phyloP scores from a whole-genome alignment of 2,329 filamentous ascomycete species.

The Pseudophaeomoniella oleicola region DNA sequence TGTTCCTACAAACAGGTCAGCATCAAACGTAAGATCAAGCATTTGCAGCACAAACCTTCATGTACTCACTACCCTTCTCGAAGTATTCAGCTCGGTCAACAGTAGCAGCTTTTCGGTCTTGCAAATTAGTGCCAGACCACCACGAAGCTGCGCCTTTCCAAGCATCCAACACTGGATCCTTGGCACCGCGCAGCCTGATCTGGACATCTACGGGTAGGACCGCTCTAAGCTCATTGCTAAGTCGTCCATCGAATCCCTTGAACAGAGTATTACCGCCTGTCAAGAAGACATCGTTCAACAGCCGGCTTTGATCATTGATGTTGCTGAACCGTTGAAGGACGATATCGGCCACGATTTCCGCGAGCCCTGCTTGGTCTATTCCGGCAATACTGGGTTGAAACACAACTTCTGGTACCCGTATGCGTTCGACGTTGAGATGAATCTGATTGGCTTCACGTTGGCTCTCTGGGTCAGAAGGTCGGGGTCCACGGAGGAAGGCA shows the following conservation, averaged over 20 bases:
- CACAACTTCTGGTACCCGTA: slow-evolving; percentile 82
- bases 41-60: slow-evolving; percentile 56
- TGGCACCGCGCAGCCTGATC: slow-evolving; percentile 57
- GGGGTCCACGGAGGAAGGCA: slow-evolving; percentile 75
- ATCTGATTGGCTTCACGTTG: slow-evolving; percentile 74
- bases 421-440: slow-evolving; percentile 91
- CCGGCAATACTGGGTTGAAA: slow-evolving; percentile 89
- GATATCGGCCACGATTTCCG: slow-evolving; percentile 86
- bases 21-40: slow-evolving; percentile 1
- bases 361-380: slow-evolving; percentile 80
- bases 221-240: slow-evolving; percentile 57
- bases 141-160: slow-evolving; percentile 88
- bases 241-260: slow-evolving; percentile 68
- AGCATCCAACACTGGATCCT: slow-evolving; percentile 68
- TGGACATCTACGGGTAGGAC: slow-evolving; percentile 55
- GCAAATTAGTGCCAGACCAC: slow-evolving; percentile 41
- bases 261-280: slow-evolving; percentile 91
- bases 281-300: slow-evolving; percentile 77
- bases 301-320: slow-evolving; percentile 44
- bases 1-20: not conserved
- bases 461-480: slow-evolving; percentile 67
- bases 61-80: slow-evolving; percentile 87
- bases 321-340: slow-evolving; percentile 62
- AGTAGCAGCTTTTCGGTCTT: slow-evolving; percentile 46
- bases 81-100: slow-evolving; percentile 70